Evolutionary conservation across 2,329 filamentous ascomycete genomes (phyloP), one percentile per base, ranked within the genome.

Genomic region (Paraphoma sp.): DNA sequence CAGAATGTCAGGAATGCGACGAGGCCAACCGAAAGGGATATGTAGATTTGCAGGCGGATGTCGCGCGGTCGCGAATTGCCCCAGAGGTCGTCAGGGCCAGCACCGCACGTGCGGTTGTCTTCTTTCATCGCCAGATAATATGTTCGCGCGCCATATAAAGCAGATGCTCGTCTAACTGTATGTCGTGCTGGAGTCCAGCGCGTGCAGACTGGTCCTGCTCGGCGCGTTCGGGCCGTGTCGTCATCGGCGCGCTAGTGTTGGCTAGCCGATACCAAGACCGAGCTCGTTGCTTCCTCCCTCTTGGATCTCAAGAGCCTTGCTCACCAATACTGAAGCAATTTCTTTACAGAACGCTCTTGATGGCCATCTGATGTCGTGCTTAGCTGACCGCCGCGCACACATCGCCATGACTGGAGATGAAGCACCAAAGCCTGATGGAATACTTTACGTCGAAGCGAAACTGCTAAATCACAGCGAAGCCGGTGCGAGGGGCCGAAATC

Each of bases 1-100:
- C 91, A 95, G 67, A 96, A 96, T 17, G 86, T 81, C 31, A 93
- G 59, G 69, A 95, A 92, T 31, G 91, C 90, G 6, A 84, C 82
- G 43, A 89, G 62, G 31, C 92, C 92, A 36, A 96, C 81, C 5
- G 84, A 79, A 42, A 91, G 73, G 7, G 92, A 94, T 67, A 96
- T 82, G 56, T 87, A 83, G 49, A 93, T 84, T 79, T 96, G 92
- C 48, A 84, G 80, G 17, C 76, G 76, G 2, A 81, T 79, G 65
- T 83, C 82, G 62, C 80, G 76, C 23, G 77, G 76, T 45, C 72
- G 75, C 45, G 56, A 63, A n/a, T 59, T 67, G 55, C 77, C 78
- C 40, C 63, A 67, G 9, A 72, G 67, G 53, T 75, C 74, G 18
- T 68, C 62, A 18, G 28, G 46, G 12, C 45, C 63, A 31, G 17